These are phyloP conservation scores for Priceomyces melissophilus DNA, from an alignment of 805 yeast genomes.

Conservation along the genomic window DNA sequence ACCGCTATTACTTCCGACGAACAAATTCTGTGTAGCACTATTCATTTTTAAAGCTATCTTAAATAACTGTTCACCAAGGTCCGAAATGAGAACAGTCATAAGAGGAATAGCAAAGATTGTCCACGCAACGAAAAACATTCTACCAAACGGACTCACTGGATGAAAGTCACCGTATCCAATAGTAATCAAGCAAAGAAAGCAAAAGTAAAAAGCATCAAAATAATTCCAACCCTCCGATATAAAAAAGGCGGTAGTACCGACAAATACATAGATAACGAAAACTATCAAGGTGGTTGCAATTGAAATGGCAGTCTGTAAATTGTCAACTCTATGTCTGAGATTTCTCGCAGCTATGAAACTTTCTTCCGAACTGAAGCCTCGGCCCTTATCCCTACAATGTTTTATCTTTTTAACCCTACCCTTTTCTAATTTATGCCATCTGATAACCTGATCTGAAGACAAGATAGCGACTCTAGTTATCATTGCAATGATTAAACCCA, in stretches of 20 bases:
- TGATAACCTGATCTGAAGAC: slow-evolving; percentile 59
- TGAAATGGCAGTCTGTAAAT: slow-evolving; percentile 36
- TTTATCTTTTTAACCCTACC: slow-evolving; percentile 30
- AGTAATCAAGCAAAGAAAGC: slow-evolving; percentile 70
- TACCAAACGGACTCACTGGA: slow-evolving; percentile 62
- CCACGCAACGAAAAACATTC: slow-evolving; percentile 76
- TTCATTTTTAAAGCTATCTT: slow-evolving; percentile 17
- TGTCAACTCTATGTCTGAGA: slow-evolving; percentile 42
- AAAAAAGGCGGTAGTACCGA: slow-evolving; percentile 68
- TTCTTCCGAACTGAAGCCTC: slow-evolving; percentile 35
- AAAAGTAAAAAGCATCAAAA: slow-evolving; percentile 69
- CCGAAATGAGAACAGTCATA: slow-evolving; percentile 77
- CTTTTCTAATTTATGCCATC: slow-evolving; percentile 62
- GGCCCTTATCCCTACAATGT: slow-evolving; percentile 12
- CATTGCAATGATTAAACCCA: slow-evolving; percentile 72
- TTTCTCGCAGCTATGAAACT: slow-evolving; percentile 56
- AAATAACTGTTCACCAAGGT: slow-evolving; percentile 61
- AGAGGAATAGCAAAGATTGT: slow-evolving; percentile 79
- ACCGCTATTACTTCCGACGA: not conserved
- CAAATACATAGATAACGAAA: slow-evolving; percentile 60
- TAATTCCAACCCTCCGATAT: slow-evolving; percentile 68
- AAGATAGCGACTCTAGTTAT: slow-evolving; percentile 61
- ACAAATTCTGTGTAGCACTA: not conserved
- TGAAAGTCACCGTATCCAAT: slow-evolving; percentile 82
- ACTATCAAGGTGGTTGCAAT: slow-evolving; percentile 37